phyloP scores from a whole-genome alignment of 2,329 filamentous ascomycete species.

The Polychaeton citri region DNA sequence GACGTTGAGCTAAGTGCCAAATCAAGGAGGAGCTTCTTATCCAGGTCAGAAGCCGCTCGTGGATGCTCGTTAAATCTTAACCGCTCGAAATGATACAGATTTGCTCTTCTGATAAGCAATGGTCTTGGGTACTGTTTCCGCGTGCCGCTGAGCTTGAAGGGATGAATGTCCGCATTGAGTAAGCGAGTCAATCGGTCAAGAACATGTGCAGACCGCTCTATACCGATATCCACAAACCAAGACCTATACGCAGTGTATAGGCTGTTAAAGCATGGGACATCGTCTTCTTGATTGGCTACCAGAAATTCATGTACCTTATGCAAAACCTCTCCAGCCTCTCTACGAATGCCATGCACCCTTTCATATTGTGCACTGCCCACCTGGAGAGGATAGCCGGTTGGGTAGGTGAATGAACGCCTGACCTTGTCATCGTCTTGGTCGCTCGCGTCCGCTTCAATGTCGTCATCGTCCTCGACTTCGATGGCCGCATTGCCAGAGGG shows the following conservation, averaged over 20 bases:
- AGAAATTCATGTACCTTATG: constrained; percentile 79
- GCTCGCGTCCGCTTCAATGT: constrained; percentile 41
- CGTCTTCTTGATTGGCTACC: constrained; percentile 74
- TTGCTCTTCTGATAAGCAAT: constrained; percentile 80
- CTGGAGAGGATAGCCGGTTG: constrained; percentile 70
- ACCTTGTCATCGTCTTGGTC: constrained; percentile 69
- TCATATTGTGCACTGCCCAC: constrained; percentile 52
- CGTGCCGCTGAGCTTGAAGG: constrained; percentile 88
- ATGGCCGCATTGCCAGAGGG: constrained; percentile 10
- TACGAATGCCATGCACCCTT: constrained; percentile 66
- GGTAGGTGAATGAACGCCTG: constrained; percentile 75
- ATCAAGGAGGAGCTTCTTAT: constrained; percentile 73
- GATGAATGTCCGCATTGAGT: constrained; percentile 72
- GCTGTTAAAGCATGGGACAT: constrained; percentile 88
- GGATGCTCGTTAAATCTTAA: constrained; percentile 85
- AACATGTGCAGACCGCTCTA: constrained; percentile 87
- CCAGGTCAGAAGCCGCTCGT: constrained; percentile 76
- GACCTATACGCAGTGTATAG: constrained; percentile 85
- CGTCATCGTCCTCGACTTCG: constrained; percentile 41
- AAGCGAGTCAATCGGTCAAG: constrained; percentile 76
- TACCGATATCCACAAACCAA: constrained; percentile 96
- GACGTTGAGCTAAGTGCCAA: constrained; percentile 83
- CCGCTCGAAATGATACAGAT: constrained; percentile 90
- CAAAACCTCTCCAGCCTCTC: constrained; percentile 65
- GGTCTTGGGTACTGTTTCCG: constrained; percentile 87